Evolutionary conservation across 169 alveolate species (phyloP).

Genomic region (Babesia ovata): DNA sequence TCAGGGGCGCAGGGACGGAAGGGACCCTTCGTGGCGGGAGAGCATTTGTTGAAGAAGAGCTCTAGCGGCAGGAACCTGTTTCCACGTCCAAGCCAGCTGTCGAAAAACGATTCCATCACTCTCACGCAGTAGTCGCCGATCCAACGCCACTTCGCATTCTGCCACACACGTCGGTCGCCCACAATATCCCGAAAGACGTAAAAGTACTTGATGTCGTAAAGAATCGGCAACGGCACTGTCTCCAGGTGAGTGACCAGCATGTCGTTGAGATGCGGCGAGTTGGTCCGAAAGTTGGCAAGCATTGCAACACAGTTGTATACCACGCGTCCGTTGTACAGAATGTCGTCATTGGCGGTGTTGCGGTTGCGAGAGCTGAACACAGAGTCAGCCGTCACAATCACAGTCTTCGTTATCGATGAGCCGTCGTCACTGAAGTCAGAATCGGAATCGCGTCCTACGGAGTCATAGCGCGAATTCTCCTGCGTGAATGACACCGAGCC

Average conservation of each 20-base stretch:
- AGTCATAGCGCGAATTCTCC: background rate
- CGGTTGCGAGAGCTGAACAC: conserved; percentile 39
- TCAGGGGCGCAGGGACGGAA: conserved; percentile 44
- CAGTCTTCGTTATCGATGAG: conserved; percentile 6
- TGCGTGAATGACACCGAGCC: conserved; percentile 40
- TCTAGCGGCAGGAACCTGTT: conserved; percentile 39
- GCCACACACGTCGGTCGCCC: conserved; percentile 27
- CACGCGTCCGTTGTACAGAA: conserved; percentile 50
- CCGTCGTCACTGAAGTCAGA: conserved; percentile 43
- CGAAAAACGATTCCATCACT: conserved; percentile 58
- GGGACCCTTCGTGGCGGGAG: conserved; percentile 46
- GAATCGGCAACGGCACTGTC: conserved; percentile 39
- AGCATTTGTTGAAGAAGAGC: conserved; percentile 51
- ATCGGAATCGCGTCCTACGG: conserved; percentile 14
- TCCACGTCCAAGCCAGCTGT: conserved; percentile 53
- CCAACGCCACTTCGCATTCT: conserved; percentile 50
- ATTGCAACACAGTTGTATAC: conserved; percentile 50
- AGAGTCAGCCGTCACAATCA: conserved; percentile 10
- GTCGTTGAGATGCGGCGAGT: conserved; percentile 35
- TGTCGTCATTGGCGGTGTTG: conserved; percentile 40
- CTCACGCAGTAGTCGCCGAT: conserved; percentile 42
- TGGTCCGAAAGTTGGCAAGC: conserved; percentile 38
- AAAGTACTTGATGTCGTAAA: conserved; percentile 64
- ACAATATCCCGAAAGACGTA: conserved; percentile 37
- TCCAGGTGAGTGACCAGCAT: conserved; percentile 55